Conservation (phyloP, 345 rosid genomes). For the Salix udensis region DNA sequence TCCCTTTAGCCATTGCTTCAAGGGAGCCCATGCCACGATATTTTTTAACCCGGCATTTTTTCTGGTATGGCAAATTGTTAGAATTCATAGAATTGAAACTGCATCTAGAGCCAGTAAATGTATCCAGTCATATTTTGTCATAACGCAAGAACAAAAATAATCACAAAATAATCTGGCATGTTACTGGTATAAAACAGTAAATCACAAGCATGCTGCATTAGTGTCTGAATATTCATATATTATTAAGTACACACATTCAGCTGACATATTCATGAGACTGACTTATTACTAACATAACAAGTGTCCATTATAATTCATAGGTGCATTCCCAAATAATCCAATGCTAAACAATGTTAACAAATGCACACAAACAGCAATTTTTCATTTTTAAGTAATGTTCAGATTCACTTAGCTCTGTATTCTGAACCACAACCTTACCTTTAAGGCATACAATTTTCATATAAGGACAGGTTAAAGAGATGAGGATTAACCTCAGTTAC, state of each 20-base stretch:
- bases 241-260: neutral
- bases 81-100: neutral
- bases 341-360: neutral
- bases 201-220: neutral
- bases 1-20: conserved; percentile 97
- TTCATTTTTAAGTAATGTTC: neutral
- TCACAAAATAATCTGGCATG: neutral
- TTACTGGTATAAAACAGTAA: neutral
- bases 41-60: conserved; percentile 59
- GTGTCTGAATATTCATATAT: neutral
- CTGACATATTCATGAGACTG: neutral
- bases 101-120: neutral
- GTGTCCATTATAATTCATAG: neutral
- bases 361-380: neutral
- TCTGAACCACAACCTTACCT: neutral
- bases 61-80: conserved; percentile 29
- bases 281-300: neutral
- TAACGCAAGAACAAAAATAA: neutral
- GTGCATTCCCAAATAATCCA: neutral
- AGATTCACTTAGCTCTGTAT: neutral
- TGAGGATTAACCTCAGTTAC: neutral
- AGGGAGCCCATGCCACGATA: conserved; percentile 97
- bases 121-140: neutral
- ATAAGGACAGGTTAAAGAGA: neutral
- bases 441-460: neutral